Base-by-base conservation (phyloP, 345 rosid genomes). In the Cardamine resedifolia region DNA sequence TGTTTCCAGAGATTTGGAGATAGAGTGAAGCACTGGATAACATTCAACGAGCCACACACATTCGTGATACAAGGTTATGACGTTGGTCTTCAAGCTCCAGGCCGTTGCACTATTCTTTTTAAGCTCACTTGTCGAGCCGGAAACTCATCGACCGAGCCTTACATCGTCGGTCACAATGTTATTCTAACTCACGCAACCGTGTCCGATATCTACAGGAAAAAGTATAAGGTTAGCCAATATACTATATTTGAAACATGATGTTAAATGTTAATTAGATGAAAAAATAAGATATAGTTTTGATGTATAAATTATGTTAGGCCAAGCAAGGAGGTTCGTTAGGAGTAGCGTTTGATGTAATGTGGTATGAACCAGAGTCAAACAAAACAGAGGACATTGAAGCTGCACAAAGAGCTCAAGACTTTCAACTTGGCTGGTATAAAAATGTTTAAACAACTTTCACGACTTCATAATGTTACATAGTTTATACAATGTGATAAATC, bases 401-500 rank as follows among this genome's bases (percentile, higher is more conserved):
- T 28, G 79, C 96, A 49, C 88, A 95, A 79, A 84, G 93, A 80
- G 97, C 99, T 8, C 97, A 86, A 84, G 99, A 95, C 72, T 95
- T 95, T 83, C 99, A 95, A 82, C 86, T 95, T 75, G 99, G 96
- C 71, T 95, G 99, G 99, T 89, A 86, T 6, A n/a, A 50, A 27
- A n/a, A 21, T 11, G 15, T 50, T 18, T 39, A 14, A 6, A 14
- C 2, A 43, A 43, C 12, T 30, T 16, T 7, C 18, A 43, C 20
- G 3, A 56, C 43, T 12, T 56, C 2, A 11, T 6, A 10, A 2
- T 8, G 26, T 39, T 55, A 45, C 23, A 8, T 15, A 47, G 14
- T 1, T 36, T 39, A 52, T 53, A 39, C 1, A 2, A 41, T 18
- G 27, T 55, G 7, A 27, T 41, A 7, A 7, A 23, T 30, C 18